phyloP scores from a whole-genome alignment of 306 rosid species.

The Ammopiptanthus mongolicus region DNA sequence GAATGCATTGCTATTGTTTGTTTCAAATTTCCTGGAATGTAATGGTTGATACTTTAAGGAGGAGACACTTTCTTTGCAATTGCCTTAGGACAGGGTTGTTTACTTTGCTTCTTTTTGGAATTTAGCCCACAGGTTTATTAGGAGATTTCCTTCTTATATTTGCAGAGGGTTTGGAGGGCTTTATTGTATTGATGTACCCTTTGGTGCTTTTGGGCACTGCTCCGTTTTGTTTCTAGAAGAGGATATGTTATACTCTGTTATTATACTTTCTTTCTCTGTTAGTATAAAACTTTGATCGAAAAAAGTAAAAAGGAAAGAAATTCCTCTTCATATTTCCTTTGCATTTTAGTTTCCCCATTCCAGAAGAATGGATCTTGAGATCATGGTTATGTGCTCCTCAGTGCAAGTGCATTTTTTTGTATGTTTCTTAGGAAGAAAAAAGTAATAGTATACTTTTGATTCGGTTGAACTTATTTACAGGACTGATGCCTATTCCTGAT shows the following conservation, averaged over 20 bases:
- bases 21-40: slow-evolving; percentile 7
- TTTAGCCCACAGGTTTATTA: not conserved
- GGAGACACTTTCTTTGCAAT: not conserved
- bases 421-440: not conserved
- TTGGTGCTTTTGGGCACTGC: not conserved
- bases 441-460: not conserved
- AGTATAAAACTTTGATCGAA: not conserved
- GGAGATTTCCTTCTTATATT: not conserved
- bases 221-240: not conserved
- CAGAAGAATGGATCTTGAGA: not conserved
- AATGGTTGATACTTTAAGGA: slow-evolving; percentile 2
- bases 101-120: not conserved
- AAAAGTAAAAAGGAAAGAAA: not conserved
- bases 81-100: not conserved
- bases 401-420: not conserved
- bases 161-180: not conserved
- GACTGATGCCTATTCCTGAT: slow-evolving; percentile 76
- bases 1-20: not conserved
- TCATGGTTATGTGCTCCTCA: not conserved
- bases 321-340: not conserved
- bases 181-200: not conserved
- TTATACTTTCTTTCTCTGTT: not conserved
- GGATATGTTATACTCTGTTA: not conserved
- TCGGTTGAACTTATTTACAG: slow-evolving; percentile 36
- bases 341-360: slow-evolving; percentile 6